These are phyloP conservation scores for Teratosphaeria destructans DNA, from an alignment of 2,329 filamentous ascomycete genomes.

Conservation along the genomic window DNA sequence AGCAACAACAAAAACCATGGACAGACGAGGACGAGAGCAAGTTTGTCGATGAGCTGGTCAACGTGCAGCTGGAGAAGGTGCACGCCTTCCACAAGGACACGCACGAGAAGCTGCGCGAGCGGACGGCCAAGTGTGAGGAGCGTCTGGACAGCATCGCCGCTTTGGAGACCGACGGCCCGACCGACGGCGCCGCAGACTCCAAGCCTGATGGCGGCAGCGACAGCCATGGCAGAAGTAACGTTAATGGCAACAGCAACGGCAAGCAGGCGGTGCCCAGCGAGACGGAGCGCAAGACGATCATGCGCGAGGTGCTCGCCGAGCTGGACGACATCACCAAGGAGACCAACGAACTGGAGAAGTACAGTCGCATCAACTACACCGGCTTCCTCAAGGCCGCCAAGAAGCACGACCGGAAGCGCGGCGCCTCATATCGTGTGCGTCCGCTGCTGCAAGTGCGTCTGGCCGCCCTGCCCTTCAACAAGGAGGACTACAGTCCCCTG, in stretches of 20 bases:
- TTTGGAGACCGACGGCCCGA: constrained; percentile 19
- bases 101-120: constrained; percentile 70
- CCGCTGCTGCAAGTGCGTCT: constrained; percentile 86
- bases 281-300: constrained; percentile 38
- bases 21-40: constrained; percentile 86
- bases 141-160: constrained; percentile 49
- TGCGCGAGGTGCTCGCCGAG: constrained; percentile 66
- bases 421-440: constrained; percentile 73
- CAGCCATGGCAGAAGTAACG: not conserved
- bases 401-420: constrained; percentile 94
- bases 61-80: constrained; percentile 90
- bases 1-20: constrained; percentile 42
- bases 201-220: not conserved
- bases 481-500: constrained; percentile 82
- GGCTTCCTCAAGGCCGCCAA: constrained; percentile 97
- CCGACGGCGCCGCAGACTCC: constrained; percentile 17
- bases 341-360: constrained; percentile 87
- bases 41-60: constrained; percentile 92
- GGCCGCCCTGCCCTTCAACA: constrained; percentile 85
- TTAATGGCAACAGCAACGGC: constrained; percentile 14
- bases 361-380: constrained; percentile 92
- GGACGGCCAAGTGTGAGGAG: constrained; percentile 60
- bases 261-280: constrained; percentile 28
- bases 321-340: constrained; percentile 83
- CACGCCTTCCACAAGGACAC: constrained; percentile 76